Evolutionary conservation across 129 eudicot genomes (phyloP).

Genomic region (Chrysanthemum makinoi): DNA sequence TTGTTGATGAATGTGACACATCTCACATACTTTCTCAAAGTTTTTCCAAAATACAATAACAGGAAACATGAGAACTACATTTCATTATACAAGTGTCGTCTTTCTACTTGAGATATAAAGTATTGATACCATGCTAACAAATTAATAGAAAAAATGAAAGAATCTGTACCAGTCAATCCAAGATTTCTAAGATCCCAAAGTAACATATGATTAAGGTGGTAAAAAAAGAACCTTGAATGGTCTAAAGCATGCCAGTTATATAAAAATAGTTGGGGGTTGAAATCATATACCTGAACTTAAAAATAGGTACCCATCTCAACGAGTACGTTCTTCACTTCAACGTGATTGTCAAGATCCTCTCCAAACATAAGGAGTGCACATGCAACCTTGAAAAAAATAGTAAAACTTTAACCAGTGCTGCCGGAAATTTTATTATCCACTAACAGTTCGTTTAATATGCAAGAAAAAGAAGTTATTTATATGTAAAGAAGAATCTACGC

Average conservation of each 20-base stretch:
- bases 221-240: too few species aligned
- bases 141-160: too few species aligned
- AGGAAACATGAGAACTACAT: too few species aligned
- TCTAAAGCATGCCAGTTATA: constrained; percentile 5
- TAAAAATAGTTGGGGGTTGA: not conserved
- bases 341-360: constrained; percentile 72
- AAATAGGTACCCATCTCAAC: constrained; percentile 91
- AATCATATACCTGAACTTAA: constrained; percentile 70
- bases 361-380: constrained; percentile 81
- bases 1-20: too few species aligned
- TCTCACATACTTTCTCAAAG: too few species aligned
- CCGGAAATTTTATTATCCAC: not conserved
- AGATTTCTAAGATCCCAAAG: too few species aligned
- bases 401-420: not conserved
- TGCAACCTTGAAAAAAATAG: constrained; percentile 55
- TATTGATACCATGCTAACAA: too few species aligned
- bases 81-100: too few species aligned
- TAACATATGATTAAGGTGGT: too few species aligned
- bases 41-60: too few species aligned
- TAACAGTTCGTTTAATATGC: not conserved
- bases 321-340: constrained; percentile 64
- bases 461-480: not conserved
- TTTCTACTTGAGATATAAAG: too few species aligned
- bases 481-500: constrained; percentile 32
- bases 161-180: too few species aligned